Base-by-base conservation (phyloP, 768 basidiomycete genomes). In the Termitomyces sp. region DNA sequence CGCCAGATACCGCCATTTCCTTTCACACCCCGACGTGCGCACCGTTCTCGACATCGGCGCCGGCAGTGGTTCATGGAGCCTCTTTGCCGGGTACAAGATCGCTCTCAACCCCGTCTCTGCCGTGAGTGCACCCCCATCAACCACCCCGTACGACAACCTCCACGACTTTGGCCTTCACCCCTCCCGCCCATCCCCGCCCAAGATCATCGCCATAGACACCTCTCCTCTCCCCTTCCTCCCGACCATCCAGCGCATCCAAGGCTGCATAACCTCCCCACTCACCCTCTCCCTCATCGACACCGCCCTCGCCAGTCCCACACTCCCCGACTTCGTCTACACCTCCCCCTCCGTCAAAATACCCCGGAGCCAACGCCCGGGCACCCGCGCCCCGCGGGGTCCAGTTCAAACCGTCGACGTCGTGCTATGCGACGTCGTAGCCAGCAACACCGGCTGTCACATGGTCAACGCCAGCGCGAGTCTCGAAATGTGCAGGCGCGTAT, bases 161-260 rank as follows among this genome's bases (percentile, higher is more conserved):
- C 9, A 46, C n/a, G 7, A 46, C 10, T 25, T 25, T 10, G 20
- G n/a, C 45, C 45, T 46, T 20, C 1, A 1, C 45, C 4, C n/a
- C 10, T 20, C 14, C 7, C 32, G 17, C 60, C 37, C 56, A 60
- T 11, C 14, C 4, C 14, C 34, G 0, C 50, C 31, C 17, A 79
- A 72, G 0, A 81, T 96, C 64, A 77, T 96, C 54, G 92, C 89
- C 0, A 83, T 96, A 53, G 96, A 98, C 75, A 73, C 93, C 14
- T 77, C 94, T 2, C 80, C 79, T 1, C 89, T 97, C 64, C 69
- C 72, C 0, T 84, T 85, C 9, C 84, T 96, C n/a, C 76, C 78
- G 0, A 89, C 91, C 12, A 89, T 96, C n/a, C 76, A 84, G 32
- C 79, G 86, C 29, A 66, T 98, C 40, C 85, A 89, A 68, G 88